These are phyloP conservation scores for Microcyclospora pomicola DNA, from an alignment of 2,329 filamentous ascomycete genomes.

Conservation along the genomic window DNA sequence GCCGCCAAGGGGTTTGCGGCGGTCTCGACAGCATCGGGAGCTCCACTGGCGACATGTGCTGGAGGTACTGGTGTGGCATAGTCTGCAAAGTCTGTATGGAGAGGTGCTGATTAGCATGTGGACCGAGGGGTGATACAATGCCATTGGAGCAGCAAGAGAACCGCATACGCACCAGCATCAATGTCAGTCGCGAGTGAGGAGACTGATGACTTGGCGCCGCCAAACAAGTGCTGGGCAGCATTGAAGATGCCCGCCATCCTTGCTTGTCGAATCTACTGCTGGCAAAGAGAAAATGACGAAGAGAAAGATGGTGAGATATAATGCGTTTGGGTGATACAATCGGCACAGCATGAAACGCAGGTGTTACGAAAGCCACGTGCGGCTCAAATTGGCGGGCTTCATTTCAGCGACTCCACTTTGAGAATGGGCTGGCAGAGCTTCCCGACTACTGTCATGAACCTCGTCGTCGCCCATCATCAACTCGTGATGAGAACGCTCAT, in stretches of 20 bases:
- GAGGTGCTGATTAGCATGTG: constrained; percentile 5
- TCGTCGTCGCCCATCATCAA: no score
- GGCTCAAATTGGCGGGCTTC: no score
- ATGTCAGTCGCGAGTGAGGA: constrained; percentile 30
- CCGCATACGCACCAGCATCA: constrained; percentile 47
- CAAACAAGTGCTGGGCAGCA: constrained; percentile 50
- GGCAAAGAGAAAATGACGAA: no score
- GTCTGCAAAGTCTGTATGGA: constrained; percentile 73
- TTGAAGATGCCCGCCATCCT: constrained; percentile 40
- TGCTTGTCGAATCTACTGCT: no score
- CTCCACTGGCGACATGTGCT: constrained; percentile 36
- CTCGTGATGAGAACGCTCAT: no score
- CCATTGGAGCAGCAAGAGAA: constrained; percentile 1
- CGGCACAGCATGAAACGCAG: no score
- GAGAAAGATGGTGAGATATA: no score
- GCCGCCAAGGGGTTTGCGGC: constrained; percentile 18
- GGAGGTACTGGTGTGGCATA: constrained; percentile 51
- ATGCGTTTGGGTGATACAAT: no score
- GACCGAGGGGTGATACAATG: background rate
- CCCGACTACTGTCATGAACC: no score
- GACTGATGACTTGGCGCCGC: constrained; percentile 48
- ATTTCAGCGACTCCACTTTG: no score
- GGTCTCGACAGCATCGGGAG: constrained; percentile 31
- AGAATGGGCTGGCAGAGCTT: no score
- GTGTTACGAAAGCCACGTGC: no score